phyloP scores from a whole-genome alignment of 192 early-diverging fungal species.

The Linderina pennispora region DNA sequence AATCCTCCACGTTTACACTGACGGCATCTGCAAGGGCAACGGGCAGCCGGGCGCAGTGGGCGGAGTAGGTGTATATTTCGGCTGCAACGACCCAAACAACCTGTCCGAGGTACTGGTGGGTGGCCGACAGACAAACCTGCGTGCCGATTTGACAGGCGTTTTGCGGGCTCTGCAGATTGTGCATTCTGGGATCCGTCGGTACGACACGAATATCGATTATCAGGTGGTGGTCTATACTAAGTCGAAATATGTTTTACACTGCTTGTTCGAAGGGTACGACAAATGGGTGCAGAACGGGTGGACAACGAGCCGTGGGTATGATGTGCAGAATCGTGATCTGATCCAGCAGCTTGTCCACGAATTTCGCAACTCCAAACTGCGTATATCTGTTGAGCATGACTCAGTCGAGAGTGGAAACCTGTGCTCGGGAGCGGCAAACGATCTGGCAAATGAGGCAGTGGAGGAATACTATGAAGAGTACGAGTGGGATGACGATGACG shows the following conservation, averaged over 20 bases:
- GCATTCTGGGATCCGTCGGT: too few species aligned
- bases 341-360: constrained; percentile 50
- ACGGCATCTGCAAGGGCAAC: constrained; percentile 73
- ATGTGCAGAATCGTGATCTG: constrained; percentile 75
- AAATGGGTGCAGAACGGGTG: constrained; percentile 70
- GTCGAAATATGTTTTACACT: constrained; percentile 68
- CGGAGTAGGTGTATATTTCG: constrained; percentile 85
- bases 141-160: constrained; percentile 64
- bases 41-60: constrained; percentile 58
- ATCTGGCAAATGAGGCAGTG: neutral
- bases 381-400: neutral
- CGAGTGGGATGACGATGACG: too few species aligned
- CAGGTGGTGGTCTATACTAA: constrained; percentile 81
- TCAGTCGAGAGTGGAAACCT: neutral
- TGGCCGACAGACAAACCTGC: constrained; percentile 61
- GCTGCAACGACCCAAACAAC: constrained; percentile 62
- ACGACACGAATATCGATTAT: too few species aligned
- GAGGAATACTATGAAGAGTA: neutral
- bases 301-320: constrained; percentile 47
- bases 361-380: neutral
- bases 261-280: constrained; percentile 62
- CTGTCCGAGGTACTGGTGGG: constrained; percentile 50
- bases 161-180: constrained; percentile 49
- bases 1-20: constrained; percentile 62
- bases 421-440: neutral